Evolutionary conservation across 2,329 filamentous ascomycete genomes (phyloP).

Genomic region (Juglanconis oblonga): DNA sequence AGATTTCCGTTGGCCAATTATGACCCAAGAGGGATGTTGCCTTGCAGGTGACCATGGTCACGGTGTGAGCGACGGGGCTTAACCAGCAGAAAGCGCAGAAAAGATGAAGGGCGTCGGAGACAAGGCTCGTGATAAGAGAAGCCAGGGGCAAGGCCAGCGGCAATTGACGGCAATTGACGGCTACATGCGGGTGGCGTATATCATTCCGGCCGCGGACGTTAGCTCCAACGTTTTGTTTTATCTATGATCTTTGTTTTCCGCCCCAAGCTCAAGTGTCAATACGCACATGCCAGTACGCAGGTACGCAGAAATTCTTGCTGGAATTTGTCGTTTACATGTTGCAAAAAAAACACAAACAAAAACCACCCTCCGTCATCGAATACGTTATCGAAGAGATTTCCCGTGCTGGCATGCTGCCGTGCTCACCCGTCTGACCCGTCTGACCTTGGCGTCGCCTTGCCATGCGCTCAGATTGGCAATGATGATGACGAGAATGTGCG

Average conservation of each 20-base stretch:
- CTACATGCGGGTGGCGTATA: too few relatives aligned
- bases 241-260: neutral
- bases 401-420: neutral
- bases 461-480: neutral
- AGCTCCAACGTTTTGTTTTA: neutral
- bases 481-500: neutral
- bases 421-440: neutral
- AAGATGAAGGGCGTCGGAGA: neutral
- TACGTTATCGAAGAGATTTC: neutral
- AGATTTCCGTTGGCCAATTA: neutral
- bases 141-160: neutral
- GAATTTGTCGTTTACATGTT: neutral
- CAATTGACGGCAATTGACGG: neutral
- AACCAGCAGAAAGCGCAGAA: neutral
- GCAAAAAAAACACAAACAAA: too few relatives aligned
- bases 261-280: neutral
- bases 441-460: neutral
- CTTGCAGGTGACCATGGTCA: neutral
- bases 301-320: neutral
- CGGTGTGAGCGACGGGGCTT: too few relatives aligned
- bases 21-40: neutral
- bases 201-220: neutral
- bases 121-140: neutral
- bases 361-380: too few relatives aligned
- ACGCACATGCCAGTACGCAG: too few relatives aligned